A percentile compares a stretch with the other conserved stretches of the same genome.
Conservation (phyloP, 2,329 filamentous ascomycete genomes). For the Fusarium denticulatum region DNA sequence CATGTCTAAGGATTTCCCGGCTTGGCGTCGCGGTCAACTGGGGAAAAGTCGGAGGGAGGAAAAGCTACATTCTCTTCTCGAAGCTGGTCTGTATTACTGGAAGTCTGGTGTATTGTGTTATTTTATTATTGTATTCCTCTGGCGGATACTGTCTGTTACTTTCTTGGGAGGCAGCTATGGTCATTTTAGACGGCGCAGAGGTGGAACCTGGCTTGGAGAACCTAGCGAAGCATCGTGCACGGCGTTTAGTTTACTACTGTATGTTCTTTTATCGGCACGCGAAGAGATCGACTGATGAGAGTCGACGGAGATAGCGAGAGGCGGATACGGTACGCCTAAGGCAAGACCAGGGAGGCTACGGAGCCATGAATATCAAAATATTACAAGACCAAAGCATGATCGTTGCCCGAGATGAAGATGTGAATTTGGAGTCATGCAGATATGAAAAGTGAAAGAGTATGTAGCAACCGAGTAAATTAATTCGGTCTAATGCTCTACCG, state of each 20-base stretch:
- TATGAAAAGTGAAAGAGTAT: not conserved
- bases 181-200: conserved; percentile 35
- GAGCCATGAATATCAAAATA: conserved; percentile 39
- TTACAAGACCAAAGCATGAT: conserved; percentile 29
- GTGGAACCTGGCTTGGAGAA: conserved; percentile 32
- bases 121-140: conserved; percentile 1
- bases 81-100: conserved; percentile 34
- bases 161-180: conserved; percentile 9
- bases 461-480: conserved; percentile 5
- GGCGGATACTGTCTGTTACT: conserved; percentile 4
- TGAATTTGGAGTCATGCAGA: conserved; percentile 25
- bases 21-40: conserved; percentile 34
- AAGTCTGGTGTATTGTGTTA: conserved; percentile 12
- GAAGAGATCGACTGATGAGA: conserved; percentile 7
- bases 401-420: conserved; percentile 25
- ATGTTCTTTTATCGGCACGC: not conserved
- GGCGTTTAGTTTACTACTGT: conserved; percentile 23
- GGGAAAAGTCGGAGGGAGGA: conserved; percentile 7
- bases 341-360: conserved; percentile 20
- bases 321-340: not conserved
- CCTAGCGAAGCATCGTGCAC: conserved; percentile 36
- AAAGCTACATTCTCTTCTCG: conserved; percentile 37
- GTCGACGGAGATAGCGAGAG: conserved; percentile 12
- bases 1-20: conserved; percentile 24
- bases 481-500: conserved; percentile 10